Evolutionary conservation across 768 basidiomycete species (phyloP).

Genomic region (Tulasnella sp.): DNA sequence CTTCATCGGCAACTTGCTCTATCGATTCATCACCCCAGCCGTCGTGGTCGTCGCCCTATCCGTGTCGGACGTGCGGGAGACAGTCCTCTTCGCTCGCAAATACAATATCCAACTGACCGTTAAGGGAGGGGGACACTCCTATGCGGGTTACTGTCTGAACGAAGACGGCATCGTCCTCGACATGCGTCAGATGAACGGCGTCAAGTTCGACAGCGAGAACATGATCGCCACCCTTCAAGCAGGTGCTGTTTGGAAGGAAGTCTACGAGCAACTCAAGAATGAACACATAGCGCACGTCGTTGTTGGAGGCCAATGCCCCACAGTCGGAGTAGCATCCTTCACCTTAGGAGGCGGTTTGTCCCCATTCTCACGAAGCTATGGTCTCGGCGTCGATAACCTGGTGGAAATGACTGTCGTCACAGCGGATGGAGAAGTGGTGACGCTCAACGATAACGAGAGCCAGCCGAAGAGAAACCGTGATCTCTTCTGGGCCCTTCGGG

Average conservation of each 20-base stretch:
- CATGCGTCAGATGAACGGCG: background rate
- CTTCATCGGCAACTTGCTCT: too few relatives aligned
- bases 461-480: conserved; percentile 1
- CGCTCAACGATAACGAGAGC: background rate
- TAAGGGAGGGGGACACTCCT: background rate
- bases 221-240: background rate
- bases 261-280: background rate
- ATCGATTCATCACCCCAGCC: background rate
- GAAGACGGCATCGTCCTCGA: background rate
- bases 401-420: conserved; percentile 11
- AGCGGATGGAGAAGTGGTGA: conserved; percentile 9
- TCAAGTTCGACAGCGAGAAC: background rate
- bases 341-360: background rate
- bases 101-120: background rate
- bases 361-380: background rate
- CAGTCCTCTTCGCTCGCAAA: background rate
- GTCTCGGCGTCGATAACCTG: conserved; percentile 11
- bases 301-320: background rate
- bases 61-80: background rate
- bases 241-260: background rate
- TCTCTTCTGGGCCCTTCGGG: conserved; percentile 17
- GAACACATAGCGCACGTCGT: background rate
- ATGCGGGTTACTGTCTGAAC: conserved; percentile 1
- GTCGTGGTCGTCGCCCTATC: background rate
- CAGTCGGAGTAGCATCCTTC: background rate